These are phyloP conservation scores for Myxozyma nipponensis DNA, from an alignment of 805 yeast species.

Conservation along the genomic window DNA sequence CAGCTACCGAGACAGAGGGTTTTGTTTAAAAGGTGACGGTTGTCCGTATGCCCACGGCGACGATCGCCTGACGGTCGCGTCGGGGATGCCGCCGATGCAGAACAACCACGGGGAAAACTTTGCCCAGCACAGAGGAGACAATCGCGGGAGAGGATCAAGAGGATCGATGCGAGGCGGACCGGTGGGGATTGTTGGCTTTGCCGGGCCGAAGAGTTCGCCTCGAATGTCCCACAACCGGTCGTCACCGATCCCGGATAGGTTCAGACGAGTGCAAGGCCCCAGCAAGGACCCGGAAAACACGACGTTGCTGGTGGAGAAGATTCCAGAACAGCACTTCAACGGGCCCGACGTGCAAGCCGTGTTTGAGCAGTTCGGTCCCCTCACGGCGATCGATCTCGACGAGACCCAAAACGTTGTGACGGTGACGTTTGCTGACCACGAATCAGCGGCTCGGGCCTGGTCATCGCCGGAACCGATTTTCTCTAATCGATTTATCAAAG, in stretches of 20 bases:
- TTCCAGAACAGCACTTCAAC: slow-evolving; percentile 44
- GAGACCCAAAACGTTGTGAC: slow-evolving; percentile 36
- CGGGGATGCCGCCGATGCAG: no score
- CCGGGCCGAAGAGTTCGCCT: no score
- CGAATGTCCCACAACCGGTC: no score
- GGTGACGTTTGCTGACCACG: slow-evolving; percentile 40
- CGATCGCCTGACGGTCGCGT: slow-evolving; percentile 21
- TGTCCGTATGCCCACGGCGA: slow-evolving; percentile 29
- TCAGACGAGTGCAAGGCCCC: slow-evolving; percentile 10
- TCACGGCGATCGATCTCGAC: slow-evolving; percentile 36
- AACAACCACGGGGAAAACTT: background rate
- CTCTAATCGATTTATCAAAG: slow-evolving; percentile 48
- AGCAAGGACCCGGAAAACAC: slow-evolving; percentile 30
- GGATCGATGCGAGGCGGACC: slow-evolving; percentile 10
- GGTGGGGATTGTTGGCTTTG: slow-evolving; percentile 27
- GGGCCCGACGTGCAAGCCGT: slow-evolving; percentile 37
- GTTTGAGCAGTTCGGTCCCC: slow-evolving; percentile 44
- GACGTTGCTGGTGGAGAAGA: slow-evolving; percentile 42
- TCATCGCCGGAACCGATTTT: slow-evolving; percentile 45
- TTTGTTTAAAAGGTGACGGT: slow-evolving; percentile 24
- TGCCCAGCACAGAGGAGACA: background rate
- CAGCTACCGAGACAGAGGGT: slow-evolving; percentile 25
- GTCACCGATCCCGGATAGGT: slow-evolving; percentile 2
- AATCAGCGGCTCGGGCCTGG: slow-evolving; percentile 45
- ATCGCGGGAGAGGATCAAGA: background rate